Percentiles rank a stretch among this genome's conserved stretches.
These are phyloP conservation scores for Sporothrix phasma DNA, from an alignment of 2,329 filamentous ascomycete genomes.

Conservation along the genomic window DNA sequence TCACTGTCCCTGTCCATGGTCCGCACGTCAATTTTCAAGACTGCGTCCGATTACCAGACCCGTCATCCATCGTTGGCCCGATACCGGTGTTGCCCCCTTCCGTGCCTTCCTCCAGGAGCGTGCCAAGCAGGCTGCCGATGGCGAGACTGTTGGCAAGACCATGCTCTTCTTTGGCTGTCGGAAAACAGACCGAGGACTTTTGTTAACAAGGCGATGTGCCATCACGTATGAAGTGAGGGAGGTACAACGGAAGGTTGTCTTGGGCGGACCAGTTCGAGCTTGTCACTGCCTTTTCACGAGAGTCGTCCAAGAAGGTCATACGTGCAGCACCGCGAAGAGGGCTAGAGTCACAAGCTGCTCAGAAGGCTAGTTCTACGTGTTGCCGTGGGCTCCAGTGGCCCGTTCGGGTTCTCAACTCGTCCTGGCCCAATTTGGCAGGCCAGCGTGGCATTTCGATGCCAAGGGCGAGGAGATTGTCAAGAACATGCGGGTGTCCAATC, in stretches of 20 bases:
- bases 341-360: constrained; percentile 87
- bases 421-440: constrained; percentile 78
- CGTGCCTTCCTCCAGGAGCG: constrained; percentile 91
- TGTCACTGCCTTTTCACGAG: constrained; percentile 90
- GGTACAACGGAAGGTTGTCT: constrained; percentile 71
- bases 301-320: constrained; percentile 83
- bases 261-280: constrained; percentile 87
- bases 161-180: constrained; percentile 94
- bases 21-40: constrained; percentile 97
- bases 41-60: constrained; percentile 92
- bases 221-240: constrained; percentile 89
- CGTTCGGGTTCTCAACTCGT: constrained; percentile 87
- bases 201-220: no score
- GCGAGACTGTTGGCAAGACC: constrained; percentile 75
- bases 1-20: constrained; percentile 90
- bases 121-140: constrained; percentile 68
- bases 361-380: constrained; percentile 97
- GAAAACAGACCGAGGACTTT: constrained; percentile 78
- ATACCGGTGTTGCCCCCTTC: constrained; percentile 94
- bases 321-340: constrained; percentile 81
- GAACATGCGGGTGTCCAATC: constrained; percentile 86
- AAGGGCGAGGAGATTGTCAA: constrained; percentile 97
- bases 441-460: constrained; percentile 68
- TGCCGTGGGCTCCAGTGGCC: constrained; percentile 94
- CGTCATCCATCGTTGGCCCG: constrained; percentile 89